Conservation (phyloP, 169 alveolate genomes). For the Eimeria acervulina region DNA sequence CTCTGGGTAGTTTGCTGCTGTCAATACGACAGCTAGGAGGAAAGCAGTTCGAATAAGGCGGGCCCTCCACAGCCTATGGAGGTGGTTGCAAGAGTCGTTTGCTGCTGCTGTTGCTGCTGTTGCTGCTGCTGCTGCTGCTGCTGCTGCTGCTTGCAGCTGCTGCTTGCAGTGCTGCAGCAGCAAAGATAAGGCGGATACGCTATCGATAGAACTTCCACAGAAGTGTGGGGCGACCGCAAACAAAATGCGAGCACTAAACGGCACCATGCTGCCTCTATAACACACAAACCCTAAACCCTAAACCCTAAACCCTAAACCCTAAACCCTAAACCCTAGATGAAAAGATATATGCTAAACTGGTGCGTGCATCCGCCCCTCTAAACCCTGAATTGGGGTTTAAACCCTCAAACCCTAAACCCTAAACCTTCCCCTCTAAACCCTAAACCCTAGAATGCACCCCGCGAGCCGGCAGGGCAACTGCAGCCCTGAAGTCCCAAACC, state of each 20-base stretch:
- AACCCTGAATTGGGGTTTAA: too few relatives aligned
- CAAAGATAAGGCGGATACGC: neutral
- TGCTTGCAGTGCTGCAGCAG: neutral
- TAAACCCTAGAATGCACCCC: too few relatives aligned
- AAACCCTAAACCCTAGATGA: neutral
- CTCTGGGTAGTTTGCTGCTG: conserved; percentile 35
- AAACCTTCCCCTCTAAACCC: neutral
- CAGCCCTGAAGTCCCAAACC: neutral
- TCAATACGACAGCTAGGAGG: neutral
- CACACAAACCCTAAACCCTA: conserved; percentile 13
- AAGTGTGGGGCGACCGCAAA: neutral
- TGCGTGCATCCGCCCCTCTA: neutral
- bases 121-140: conserved; percentile 3
- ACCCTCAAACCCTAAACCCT: neutral
- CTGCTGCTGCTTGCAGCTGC: too few relatives aligned
- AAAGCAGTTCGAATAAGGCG: neutral
- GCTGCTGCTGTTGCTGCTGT: conserved; percentile 28
- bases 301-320: conserved; percentile 24
- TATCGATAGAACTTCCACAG: neutral
- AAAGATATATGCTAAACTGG: neutral
- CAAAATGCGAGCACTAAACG: neutral
- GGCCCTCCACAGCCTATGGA: conserved; percentile 12
- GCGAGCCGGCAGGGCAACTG: too few relatives aligned
- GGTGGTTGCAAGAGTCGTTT: neutral
- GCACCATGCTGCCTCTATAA: too few relatives aligned